Evolutionary conservation across 345 rosid species (phyloP), one percentile per base, ranked within the genome.

Genomic region (Excoecaria agallocha): DNA sequence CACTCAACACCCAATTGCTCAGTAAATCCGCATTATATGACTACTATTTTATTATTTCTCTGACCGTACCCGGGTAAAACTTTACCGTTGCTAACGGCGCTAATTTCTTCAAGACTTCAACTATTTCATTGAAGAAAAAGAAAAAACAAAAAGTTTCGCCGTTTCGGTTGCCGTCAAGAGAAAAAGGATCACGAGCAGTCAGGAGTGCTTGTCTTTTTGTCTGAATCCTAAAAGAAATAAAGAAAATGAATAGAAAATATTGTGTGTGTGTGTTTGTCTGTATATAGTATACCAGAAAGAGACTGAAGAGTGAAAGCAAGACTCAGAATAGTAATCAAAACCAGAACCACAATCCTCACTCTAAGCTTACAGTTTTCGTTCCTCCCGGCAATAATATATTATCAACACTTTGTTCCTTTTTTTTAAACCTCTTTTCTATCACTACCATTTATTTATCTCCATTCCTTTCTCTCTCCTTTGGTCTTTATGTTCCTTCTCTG

Each of bases 71-170:
- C 30, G 76, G 30, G 30, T 30, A 2, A 30, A 30, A 12, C 12
- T 64, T 51, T 69, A 63, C 69, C 76, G 69, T 73, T 51, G 50
- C 39, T 73, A 73, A 73, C 69, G 76, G 61, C 76, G 76, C 51
- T 59, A 48, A 48, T 20, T 67, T 46, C 10, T 30, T 67, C 17
- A 30, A 30, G 8, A 7, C 13, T 63, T 6, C 17, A n/a, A 12
- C 4, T 10, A 4, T 49, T 10, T 5, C 12, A 19, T 22, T 3
- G 8, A 22, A 50, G 48, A n/a, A n/a, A n/a, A n/a, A n/a, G n/a
- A n/a, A n/a, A n/a, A 43, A 3, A 35, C 9, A 22, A 30, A n/a
- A 30, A 30, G 30, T 30, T 39, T 37, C 3, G 43, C 22, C 74
- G 8, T 25, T 59, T 24, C 4, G 13, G 43, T 62, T 22, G 39